phyloP scores from a whole-genome alignment of 495 filamentous ascomycete species.

The Hypoxylon perforatum region DNA sequence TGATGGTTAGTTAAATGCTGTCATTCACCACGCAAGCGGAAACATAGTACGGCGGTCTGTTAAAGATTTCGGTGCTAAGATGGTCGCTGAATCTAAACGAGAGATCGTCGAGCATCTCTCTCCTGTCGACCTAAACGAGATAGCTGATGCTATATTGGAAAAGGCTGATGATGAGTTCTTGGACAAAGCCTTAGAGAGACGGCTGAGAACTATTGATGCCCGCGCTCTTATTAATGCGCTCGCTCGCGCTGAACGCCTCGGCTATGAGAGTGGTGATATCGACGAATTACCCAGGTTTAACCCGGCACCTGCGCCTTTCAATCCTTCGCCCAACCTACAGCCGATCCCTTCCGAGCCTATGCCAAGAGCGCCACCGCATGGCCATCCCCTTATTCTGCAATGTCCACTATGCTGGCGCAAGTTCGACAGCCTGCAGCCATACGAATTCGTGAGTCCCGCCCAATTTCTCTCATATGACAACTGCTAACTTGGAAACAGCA shows the following conservation, averaged over 20 bases:
- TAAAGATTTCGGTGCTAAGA: constrained; percentile 56
- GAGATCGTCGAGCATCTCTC: constrained; percentile 55
- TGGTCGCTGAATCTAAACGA: constrained; percentile 53
- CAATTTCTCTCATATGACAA: background rate
- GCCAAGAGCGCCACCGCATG: background rate
- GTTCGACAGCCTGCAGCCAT: constrained; percentile 46
- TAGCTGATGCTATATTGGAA: constrained; percentile 51
- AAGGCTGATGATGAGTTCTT: constrained; percentile 60
- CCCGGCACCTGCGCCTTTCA: constrained; percentile 26
- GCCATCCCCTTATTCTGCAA: constrained; percentile 37
- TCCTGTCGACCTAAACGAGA: constrained; percentile 50
- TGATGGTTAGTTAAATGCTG: constrained; percentile 54
- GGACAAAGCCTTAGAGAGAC: constrained; percentile 57
- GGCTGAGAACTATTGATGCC: constrained; percentile 59
- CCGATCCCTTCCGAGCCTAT: background rate
- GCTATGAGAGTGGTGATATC: constrained; percentile 57
- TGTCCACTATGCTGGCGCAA: constrained; percentile 55
- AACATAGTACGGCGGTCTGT: constrained; percentile 54
- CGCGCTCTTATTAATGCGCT: constrained; percentile 61
- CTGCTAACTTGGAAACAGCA: constrained; percentile 47
- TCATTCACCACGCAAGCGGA: constrained; percentile 55
- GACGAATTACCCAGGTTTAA: constrained; percentile 26
- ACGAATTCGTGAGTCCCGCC: constrained; percentile 54
- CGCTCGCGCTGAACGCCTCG: constrained; percentile 61
- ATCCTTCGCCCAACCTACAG: constrained; percentile 15